Conservation (phyloP, 1,139 yeast genomes). For the Hemisphaericaspora subhashii region DNA sequence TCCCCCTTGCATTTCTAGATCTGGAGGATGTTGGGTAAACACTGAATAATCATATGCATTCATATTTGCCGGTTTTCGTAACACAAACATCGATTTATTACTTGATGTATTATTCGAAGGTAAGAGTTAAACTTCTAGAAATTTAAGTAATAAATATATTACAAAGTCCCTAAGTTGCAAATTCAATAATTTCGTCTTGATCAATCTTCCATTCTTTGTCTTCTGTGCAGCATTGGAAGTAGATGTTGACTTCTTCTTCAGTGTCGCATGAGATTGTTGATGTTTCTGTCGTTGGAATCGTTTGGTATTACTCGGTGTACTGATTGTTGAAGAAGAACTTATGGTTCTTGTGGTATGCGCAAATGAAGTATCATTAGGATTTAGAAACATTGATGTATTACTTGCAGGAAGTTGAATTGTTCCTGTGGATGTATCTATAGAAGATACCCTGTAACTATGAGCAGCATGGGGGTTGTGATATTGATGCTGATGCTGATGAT, state of each 20-base stretch:
- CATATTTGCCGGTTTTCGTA: slow-evolving; percentile 21
- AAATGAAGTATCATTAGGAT: slow-evolving; percentile 21
- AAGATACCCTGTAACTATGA: slow-evolving; percentile 18
- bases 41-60: slow-evolving; percentile 27
- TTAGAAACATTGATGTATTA: slow-evolving; percentile 7
- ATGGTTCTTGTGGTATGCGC: slow-evolving; percentile 25
- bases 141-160: no score
- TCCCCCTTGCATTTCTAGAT: no score
- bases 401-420: neutral
- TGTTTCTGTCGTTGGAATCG: slow-evolving; percentile 24
- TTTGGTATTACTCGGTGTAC: slow-evolving; percentile 35
- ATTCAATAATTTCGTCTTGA: slow-evolving; percentile 31
- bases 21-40: slow-evolving; percentile 24
- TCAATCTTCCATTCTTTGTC: slow-evolving; percentile 24
- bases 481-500: slow-evolving; percentile 4
- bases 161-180: no score
- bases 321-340: slow-evolving; percentile 34
- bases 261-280: slow-evolving; percentile 14
- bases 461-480: neutral
- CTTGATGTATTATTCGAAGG: no score
- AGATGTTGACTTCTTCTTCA: slow-evolving; percentile 2
- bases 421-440: slow-evolving; percentile 18
- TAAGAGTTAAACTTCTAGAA: no score
- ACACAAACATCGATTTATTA: no score
- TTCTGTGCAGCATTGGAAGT: neutral